phyloP scores from a whole-genome alignment of 768 basidiomycete species.

The Piloderma croceum region DNA sequence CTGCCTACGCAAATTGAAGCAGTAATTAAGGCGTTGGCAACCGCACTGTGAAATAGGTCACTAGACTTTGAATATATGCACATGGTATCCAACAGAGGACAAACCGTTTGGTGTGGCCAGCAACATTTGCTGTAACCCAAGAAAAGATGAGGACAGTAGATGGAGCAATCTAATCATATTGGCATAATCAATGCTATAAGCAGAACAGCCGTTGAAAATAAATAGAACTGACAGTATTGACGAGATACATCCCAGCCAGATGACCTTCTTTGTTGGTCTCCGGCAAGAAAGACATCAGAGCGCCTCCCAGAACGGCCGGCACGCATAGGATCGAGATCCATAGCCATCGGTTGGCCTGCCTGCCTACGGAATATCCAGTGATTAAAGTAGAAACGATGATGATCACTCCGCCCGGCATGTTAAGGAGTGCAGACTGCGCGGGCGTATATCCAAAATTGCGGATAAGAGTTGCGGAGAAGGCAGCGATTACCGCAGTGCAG shows the following conservation, averaged over 20 bases:
- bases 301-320: constrained; percentile 10
- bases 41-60: constrained; percentile 3
- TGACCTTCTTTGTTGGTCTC: constrained; percentile 8
- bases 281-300: constrained; percentile 13
- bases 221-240: constrained; percentile 10
- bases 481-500: constrained; percentile 13
- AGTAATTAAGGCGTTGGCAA: constrained; percentile 12
- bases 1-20: constrained; percentile 13
- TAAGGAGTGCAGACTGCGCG: constrained; percentile 8
- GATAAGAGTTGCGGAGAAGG: constrained; percentile 13
- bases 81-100: constrained; percentile 9
- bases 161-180: constrained; percentile 8
- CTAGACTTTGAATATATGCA: not conserved
- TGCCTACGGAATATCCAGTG: constrained; percentile 10
- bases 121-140: too few relatives aligned
- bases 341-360: constrained; percentile 9
- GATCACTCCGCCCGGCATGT: constrained; percentile 13
- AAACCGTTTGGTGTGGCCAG: too few relatives aligned
- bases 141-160: constrained; percentile 12
- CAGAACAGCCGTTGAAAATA: not conserved
- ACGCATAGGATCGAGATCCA: too few relatives aligned
- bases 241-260: constrained; percentile 12
- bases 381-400: constrained; percentile 11
- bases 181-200: not conserved
- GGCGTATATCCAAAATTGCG: constrained; percentile 14